phyloP scores from a whole-genome alignment of 1,139 yeast species.

The Suzukiozyma palmioleophila region DNA sequence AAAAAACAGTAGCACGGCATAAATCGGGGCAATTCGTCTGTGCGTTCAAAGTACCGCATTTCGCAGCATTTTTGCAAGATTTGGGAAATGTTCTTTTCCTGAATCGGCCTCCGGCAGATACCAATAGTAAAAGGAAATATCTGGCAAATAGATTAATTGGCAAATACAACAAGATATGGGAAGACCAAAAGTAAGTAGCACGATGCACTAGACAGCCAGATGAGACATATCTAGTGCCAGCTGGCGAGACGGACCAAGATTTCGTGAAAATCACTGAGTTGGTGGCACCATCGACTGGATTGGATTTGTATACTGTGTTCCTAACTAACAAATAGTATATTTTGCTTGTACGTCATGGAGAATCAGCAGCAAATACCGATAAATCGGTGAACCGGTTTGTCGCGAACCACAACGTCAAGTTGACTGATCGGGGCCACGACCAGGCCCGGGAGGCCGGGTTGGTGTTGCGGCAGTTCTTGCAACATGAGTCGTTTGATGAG shows the following conservation, averaged over 20 bases:
- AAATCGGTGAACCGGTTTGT: constrained; percentile 69
- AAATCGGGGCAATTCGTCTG: too few species aligned
- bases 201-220: neutral
- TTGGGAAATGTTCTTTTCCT: too few species aligned
- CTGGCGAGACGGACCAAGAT: constrained; percentile 6
- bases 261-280: too few species aligned
- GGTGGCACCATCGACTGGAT: neutral
- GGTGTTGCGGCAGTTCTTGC: constrained; percentile 48
- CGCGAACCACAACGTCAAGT: constrained; percentile 73
- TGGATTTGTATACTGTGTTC: neutral
- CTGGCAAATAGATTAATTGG: neutral
- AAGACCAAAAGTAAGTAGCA: constrained; percentile 51
- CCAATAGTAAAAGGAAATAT: too few species aligned
- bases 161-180: constrained; percentile 37
- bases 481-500: constrained; percentile 40
- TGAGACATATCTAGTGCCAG: neutral
- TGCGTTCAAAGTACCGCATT: too few species aligned
- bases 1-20: too few species aligned
- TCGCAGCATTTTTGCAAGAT: too few species aligned
- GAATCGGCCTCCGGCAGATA: too few species aligned
- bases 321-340: constrained; percentile 46
- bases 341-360: constrained; percentile 82
- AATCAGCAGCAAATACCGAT: constrained; percentile 83
- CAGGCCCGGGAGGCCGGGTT: constrained; percentile 71
- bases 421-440: constrained; percentile 63